Evolutionary conservation across 257 asterid species (phyloP), one percentile per base, ranked within the genome.

Genomic region (Osmanthus fragrans): DNA sequence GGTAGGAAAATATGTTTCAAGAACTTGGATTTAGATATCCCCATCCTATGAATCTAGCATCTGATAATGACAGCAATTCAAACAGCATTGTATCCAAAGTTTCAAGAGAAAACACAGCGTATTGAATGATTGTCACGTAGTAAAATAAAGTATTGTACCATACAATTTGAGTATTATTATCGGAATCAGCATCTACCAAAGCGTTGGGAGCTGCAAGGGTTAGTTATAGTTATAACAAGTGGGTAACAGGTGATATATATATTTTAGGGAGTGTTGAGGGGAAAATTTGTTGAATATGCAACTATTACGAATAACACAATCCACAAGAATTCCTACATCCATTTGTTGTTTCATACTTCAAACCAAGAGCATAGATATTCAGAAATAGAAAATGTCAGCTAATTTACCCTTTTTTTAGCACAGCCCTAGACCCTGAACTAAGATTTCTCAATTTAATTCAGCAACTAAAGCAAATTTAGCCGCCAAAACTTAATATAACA

Each of bases 401-500:
- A 47, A 72, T 18, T 32, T 23, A 60, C 16, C 33, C 37, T 39
- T 63, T 56, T 58, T 25, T 27, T 10, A 21, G 65, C 27, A 19
- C 69, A 63, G 34, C 15, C 27, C 69, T 63, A 63, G 34, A 4
- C 18, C 16, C 19, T 10, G 13, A 39, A 15, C 72, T 37, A 27
- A 64, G 42, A 75, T 36, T 33, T 36, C 54, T 64, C 18, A 54
- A 32, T 40, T 33, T 27, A 64, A 16, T 73, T 27, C 64, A 63
- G 63, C 67, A 75, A 40, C 72, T 54, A 64, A 75, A 27, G 15
- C 63, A 75, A 37, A 34, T 45, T 68, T 63, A 76, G 30, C 51
- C 19, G 60, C 34, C 36, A n/a, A 16, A 66, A 34, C 63, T 45
- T 47, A 67, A 42, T 16, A 45, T 25, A 32, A 4, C 37, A 23